Evolutionary conservation across 768 basidiomycete genomes (phyloP).

Genomic region (Suillus americanus): DNA sequence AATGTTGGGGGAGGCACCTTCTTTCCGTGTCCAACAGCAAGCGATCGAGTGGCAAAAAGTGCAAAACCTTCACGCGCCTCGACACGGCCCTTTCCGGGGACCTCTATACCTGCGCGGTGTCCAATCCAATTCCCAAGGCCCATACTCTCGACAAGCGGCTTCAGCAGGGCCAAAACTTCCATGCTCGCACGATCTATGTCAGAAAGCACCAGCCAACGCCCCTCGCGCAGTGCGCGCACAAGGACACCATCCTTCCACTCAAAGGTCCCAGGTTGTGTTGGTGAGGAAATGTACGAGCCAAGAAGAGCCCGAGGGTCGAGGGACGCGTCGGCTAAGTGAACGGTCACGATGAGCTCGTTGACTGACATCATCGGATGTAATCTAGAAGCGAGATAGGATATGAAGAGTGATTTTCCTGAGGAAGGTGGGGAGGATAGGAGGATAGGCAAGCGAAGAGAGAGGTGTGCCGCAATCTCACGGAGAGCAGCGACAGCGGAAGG

Average conservation of each 20-base stretch:
- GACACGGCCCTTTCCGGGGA: slow-evolving; percentile 74
- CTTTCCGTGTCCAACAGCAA: slow-evolving; percentile 44
- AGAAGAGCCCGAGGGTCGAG: slow-evolving; percentile 91
- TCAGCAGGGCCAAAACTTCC: slow-evolving; percentile 86
- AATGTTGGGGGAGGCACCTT: slow-evolving; percentile 63
- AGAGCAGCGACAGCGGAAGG: slow-evolving; percentile 59
- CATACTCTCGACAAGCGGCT: slow-evolving; percentile 79
- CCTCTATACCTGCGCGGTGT: slow-evolving; percentile 60
- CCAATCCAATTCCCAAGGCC: slow-evolving; percentile 74
- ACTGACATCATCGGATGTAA: slow-evolving; percentile 51
- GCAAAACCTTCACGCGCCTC: slow-evolving; percentile 79
- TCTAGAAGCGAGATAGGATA: slow-evolving; percentile 71
- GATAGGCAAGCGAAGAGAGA: slow-evolving; percentile 71
- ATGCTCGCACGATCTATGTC: slow-evolving; percentile 89
- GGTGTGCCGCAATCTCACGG: slow-evolving; percentile 57
- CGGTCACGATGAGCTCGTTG: slow-evolving; percentile 72
- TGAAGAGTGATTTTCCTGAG: slow-evolving; percentile 80
- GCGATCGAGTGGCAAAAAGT: slow-evolving; percentile 86
- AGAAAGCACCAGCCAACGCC: slow-evolving; percentile 90
- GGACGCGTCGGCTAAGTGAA: slow-evolving; percentile 94
- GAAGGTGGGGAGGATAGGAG: slow-evolving; percentile 86
- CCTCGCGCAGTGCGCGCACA: slow-evolving; percentile 84
- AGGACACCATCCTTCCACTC: slow-evolving; percentile 97
- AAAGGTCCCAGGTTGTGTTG: slow-evolving; percentile 80
- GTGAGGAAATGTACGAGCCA: slow-evolving; percentile 90